A percentile compares a stretch with the other conserved stretches of the same genome.
phyloP scores from a whole-genome alignment of 257 asterid species.

The Schizonepeta tenuifolia region DNA sequence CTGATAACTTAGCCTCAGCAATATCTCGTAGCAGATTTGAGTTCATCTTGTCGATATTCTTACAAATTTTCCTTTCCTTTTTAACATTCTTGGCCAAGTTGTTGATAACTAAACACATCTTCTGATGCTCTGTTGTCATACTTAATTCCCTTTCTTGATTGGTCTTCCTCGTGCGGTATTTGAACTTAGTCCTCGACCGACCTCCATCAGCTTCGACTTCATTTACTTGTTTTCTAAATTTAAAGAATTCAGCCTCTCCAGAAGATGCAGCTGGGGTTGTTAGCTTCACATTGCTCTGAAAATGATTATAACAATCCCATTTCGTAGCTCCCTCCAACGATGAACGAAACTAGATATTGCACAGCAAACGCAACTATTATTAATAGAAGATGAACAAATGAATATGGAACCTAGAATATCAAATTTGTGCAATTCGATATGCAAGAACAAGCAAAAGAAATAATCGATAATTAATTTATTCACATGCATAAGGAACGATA shows the following conservation, averaged over 20 bases:
- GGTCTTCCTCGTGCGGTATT: constrained; percentile 16
- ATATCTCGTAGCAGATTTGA: constrained; percentile 45
- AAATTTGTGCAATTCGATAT: background rate
- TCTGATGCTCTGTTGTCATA: constrained; percentile 33
- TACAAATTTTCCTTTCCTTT: constrained; percentile 40
- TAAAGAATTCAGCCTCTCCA: constrained; percentile 30
- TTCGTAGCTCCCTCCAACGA: constrained; percentile 48
- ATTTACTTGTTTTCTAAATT: constrained; percentile 31
- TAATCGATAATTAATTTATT: too few relatives aligned
- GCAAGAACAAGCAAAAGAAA: background rate
- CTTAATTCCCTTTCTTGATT: constrained; percentile 24
- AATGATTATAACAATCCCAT: constrained; percentile 45
- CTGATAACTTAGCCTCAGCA: constrained; percentile 46
- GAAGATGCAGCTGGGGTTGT: constrained; percentile 34
- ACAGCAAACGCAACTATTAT: background rate
- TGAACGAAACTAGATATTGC: constrained; percentile 34
- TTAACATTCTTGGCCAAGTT: constrained; percentile 35
- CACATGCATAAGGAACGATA: background rate
- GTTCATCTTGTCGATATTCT: constrained; percentile 38
- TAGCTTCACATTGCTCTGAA: constrained; percentile 3
- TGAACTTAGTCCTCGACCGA: constrained; percentile 26
- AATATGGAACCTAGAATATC: background rate
- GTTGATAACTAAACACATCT: constrained; percentile 25
- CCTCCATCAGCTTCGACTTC: constrained; percentile 33
- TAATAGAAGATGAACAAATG: background rate